Base-by-base conservation (phyloP, 2,329 filamentous ascomycete genomes). In the Claviceps fusiformis region DNA sequence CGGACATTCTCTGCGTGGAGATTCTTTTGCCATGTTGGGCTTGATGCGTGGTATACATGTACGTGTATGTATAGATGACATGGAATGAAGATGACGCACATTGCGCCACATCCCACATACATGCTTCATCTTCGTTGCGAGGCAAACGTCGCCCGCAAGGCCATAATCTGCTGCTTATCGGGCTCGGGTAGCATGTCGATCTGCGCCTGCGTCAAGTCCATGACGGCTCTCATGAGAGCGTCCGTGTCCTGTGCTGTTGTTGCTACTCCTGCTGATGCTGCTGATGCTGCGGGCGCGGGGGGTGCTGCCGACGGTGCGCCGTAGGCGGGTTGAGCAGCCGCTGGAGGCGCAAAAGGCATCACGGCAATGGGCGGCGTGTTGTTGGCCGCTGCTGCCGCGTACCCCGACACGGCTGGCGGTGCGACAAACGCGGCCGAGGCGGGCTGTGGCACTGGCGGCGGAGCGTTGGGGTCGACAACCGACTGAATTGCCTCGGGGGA, bases 401-500 rank as follows among this genome's bases (percentile, higher is more conserved):
- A 75, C 27, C 62, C 66, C 19, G 70, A 62, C 44, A 71, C 63
- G 3, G 67, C 62, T 2, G 66, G 62, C 1, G 68, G 63, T 15
- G 17, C 54, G 33, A 68, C 68, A 54, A 71, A 76, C 10, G 63
- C 64, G 13, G 64, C 64, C 9, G 64, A 52, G 13, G 65, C 60
- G 9, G 65, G 61, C 3, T 64, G 56, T 0, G 68, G 54, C 1
- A 67, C 62, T 3, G 71, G 66, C 11, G 68, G 70, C 35, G 72
- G 59, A 68, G 73, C 67, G 72, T 75, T 59, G 5, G 75, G 71
- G 64, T 95, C 87, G 54, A 96, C 79, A 35, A 97, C 88, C 5
- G 86, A 85, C 59, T 85, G 81, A 54, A 97, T 83, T 3, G 90
- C 84, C 62, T 85, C 84, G 15, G 89, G 87, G 56, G 93, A 92